Percentiles rank a stretch among this genome's conserved stretches.
phyloP scores from a whole-genome alignment of 1,139 yeast species.

The Suhomyces yuchorum region DNA sequence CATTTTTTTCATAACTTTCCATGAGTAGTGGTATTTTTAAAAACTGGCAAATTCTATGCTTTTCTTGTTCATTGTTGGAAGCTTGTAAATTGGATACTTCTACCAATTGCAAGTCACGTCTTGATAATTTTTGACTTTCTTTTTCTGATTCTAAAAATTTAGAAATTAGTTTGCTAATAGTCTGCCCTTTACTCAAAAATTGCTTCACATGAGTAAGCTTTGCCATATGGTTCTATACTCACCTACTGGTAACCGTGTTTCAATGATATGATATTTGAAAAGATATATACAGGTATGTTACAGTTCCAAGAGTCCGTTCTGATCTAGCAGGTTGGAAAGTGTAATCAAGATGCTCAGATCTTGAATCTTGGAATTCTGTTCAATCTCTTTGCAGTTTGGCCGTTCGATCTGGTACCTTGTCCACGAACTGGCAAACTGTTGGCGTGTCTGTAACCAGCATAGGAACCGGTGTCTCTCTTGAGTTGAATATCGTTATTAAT shows the following conservation, averaged over 20 bases:
- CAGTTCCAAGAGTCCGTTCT: not conserved
- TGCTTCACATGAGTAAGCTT: too few relatives aligned
- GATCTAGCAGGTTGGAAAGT: slow-evolving; percentile 1
- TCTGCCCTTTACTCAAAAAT: too few relatives aligned
- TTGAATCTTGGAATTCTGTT: slow-evolving; percentile 69
- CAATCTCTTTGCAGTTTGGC: slow-evolving; percentile 82
- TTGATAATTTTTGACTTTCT: too few relatives aligned
- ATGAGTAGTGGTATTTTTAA: too few relatives aligned
- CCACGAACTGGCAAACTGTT: slow-evolving; percentile 91
- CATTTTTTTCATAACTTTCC: slow-evolving; percentile 46
- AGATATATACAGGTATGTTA: slow-evolving; percentile 7
- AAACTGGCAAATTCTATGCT: too few relatives aligned
- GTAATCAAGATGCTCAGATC: slow-evolving; percentile 20
- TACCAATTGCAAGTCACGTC: too few relatives aligned
- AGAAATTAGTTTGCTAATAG: too few relatives aligned
- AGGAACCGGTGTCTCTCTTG: slow-evolving; percentile 82
- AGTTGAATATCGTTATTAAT: slow-evolving; percentile 77
- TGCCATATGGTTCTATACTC: too few relatives aligned
- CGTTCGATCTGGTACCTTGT: slow-evolving; percentile 89
- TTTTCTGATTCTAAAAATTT: too few relatives aligned
- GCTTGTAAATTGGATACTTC: too few relatives aligned
- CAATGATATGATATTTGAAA: not conserved
- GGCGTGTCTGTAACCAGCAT: slow-evolving; percentile 88
- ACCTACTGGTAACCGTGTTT: not conserved
- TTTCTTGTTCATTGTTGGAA: too few relatives aligned